Evolutionary conservation across 2,329 filamentous ascomycete genomes (phyloP).

Genomic region (Chaetomiaceae sp.): DNA sequence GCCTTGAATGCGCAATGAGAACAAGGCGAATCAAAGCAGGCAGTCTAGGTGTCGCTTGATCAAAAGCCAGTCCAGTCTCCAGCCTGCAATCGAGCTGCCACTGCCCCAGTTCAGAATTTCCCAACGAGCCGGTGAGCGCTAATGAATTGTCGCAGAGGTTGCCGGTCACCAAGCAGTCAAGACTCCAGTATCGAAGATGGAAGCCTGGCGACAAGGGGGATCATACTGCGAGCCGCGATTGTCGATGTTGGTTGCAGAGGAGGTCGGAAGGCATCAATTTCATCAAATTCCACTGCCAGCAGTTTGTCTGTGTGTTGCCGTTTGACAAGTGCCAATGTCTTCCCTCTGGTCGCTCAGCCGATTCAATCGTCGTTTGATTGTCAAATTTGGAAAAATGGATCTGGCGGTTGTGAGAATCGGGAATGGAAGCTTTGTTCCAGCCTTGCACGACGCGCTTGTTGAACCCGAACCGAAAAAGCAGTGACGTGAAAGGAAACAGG

Average conservation of each 20-base stretch:
- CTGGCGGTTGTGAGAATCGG: background rate
- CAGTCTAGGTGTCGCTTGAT: constrained; percentile 5
- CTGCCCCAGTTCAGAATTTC: background rate
- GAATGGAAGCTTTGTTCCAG: constrained; percentile 10
- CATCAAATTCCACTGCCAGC: constrained; percentile 11
- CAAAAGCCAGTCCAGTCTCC: constrained; percentile 2
- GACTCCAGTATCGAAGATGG: constrained; percentile 8
- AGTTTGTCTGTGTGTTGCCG: background rate
- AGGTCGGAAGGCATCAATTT: constrained; percentile 2
- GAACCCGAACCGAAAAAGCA: background rate
- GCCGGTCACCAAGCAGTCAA: background rate
- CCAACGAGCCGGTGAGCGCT: background rate
- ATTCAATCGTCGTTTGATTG: constrained; percentile 2
- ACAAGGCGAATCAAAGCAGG: constrained; percentile 8
- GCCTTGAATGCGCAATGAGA: constrained; percentile 1
- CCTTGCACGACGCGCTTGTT: constrained; percentile 10
- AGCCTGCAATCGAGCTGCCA: background rate
- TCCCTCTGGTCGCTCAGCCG: background rate
- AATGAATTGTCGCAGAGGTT: background rate
- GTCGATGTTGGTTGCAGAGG: background rate
- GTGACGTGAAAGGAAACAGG: constrained; percentile 17
- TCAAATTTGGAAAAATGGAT: background rate
- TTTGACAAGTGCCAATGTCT: background rate
- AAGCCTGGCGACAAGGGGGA: background rate
- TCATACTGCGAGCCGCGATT: constrained; percentile 21